Percentiles rank a stretch among this genome's conserved stretches.
Evolutionary conservation across 2,329 filamentous ascomycete species (phyloP).

Genomic region (Colletotrichum trifolii): DNA sequence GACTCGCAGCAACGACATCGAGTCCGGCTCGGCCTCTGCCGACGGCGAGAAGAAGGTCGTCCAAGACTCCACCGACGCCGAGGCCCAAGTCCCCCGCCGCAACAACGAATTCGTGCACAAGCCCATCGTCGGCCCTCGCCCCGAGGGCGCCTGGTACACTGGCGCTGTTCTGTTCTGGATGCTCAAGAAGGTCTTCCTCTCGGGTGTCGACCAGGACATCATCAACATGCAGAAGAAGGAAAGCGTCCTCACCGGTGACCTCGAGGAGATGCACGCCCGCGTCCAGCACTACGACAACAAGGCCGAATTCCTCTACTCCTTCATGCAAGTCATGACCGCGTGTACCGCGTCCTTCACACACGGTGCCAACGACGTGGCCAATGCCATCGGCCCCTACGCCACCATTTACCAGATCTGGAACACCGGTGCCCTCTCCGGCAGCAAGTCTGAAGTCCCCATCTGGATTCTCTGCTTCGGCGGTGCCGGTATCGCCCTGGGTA

Average conservation of each 20-base stretch:
- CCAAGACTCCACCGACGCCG: conserved; percentile 38
- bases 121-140: conserved; percentile 45
- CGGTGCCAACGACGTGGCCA: conserved; percentile 75
- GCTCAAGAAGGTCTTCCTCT: conserved; percentile 54
- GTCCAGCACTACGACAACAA: conserved; percentile 71
- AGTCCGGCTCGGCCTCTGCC: conserved; percentile 36
- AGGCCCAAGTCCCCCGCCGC: conserved; percentile 27
- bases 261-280: conserved; percentile 66
- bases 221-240: conserved; percentile 43
- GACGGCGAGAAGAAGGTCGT: conserved; percentile 45
- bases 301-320: conserved; percentile 70
- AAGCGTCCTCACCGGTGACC: conserved; percentile 61
- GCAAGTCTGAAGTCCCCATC: conserved; percentile 62
- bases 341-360: conserved; percentile 73
- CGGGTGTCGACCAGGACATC: conserved; percentile 52
- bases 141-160: conserved; percentile 51
- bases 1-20: conserved; percentile 38
- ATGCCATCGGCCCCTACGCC: conserved; percentile 71
- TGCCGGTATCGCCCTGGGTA: conserved; percentile 53
- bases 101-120: conserved; percentile 34
- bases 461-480: conserved; percentile 64
- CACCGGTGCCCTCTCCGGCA: conserved; percentile 53
- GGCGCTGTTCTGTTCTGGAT: conserved; percentile 52
- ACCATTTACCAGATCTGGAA: conserved; percentile 71
- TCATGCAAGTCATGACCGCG: conserved; percentile 70